A percentile compares a stretch with the other conserved stretches of the same genome.
These are phyloP conservation scores for Aspergillus uvarum DNA, from an alignment of 2,329 filamentous ascomycete species.

Conservation along the genomic window DNA sequence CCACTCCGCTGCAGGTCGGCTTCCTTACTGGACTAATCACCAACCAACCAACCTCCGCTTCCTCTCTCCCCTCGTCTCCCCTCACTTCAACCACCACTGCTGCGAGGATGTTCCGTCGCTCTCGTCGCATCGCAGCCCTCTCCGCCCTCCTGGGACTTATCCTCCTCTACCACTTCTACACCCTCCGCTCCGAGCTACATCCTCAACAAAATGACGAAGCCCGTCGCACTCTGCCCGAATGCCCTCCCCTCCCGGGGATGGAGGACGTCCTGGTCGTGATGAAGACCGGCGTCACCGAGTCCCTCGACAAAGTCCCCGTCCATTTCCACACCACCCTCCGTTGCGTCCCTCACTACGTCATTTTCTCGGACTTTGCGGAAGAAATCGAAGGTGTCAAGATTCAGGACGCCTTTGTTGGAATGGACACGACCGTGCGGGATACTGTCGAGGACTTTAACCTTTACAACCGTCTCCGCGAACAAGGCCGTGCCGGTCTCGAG, in stretches of 20 bases:
- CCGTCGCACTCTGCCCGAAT: slow-evolving; percentile 15
- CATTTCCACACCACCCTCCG: slow-evolving; percentile 56
- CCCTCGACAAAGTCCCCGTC: slow-evolving; percentile 54
- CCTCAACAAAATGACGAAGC: slow-evolving; percentile 9
- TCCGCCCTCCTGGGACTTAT: slow-evolving; percentile 58
- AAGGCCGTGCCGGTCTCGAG: slow-evolving; percentile 47
- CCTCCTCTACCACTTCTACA: slow-evolving; percentile 58
- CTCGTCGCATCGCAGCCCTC: slow-evolving; percentile 45
- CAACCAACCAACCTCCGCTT: not conserved
- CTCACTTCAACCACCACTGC: slow-evolving; percentile 32
- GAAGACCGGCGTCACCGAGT: slow-evolving; percentile 60
- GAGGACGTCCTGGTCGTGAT: slow-evolving; percentile 58
- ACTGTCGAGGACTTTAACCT: slow-evolving; percentile 52
- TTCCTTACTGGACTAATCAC: not conserved
- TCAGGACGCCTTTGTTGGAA: slow-evolving; percentile 51
- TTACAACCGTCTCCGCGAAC: slow-evolving; percentile 49
- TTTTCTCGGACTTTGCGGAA: slow-evolving; percentile 60
- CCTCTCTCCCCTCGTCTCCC: slow-evolving; percentile 25
- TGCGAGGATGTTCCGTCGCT: slow-evolving; percentile 18
- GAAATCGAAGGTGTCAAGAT: slow-evolving; percentile 51
- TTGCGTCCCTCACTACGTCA: slow-evolving; percentile 56
- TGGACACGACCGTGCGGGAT: slow-evolving; percentile 41
- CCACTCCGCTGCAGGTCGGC: slow-evolving; percentile 8
- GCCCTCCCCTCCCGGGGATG: slow-evolving; percentile 41
- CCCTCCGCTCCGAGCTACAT: slow-evolving; percentile 62